These are phyloP conservation scores for Pseudogymnoascus sp. DNA, from an alignment of 2,329 filamentous ascomycete genomes.

Conservation along the genomic window DNA sequence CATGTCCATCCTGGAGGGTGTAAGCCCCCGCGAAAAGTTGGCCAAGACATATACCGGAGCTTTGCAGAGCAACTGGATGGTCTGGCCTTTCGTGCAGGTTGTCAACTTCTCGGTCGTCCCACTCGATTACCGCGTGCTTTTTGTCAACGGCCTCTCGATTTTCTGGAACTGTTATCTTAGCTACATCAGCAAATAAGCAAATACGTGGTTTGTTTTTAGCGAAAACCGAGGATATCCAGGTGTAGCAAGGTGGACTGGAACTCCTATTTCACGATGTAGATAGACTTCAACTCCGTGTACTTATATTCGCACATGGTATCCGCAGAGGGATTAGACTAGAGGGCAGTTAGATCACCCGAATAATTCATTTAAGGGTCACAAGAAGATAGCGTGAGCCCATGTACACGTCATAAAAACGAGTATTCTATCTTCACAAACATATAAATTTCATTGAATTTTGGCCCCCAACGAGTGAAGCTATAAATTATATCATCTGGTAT, in stretches of 20 bases:
- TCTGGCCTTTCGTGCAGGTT: conserved; percentile 61
- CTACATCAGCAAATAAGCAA: conserved; percentile 23
- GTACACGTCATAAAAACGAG: background rate
- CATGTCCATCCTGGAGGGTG: conserved; percentile 59
- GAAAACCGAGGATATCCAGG: background rate
- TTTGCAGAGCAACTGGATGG: conserved; percentile 59
- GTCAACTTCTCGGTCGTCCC: conserved; percentile 65
- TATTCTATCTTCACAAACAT: background rate
- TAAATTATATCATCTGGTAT: background rate
- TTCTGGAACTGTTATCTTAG: conserved; percentile 40
- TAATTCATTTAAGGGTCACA: background rate
- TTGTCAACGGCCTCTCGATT: conserved; percentile 61
- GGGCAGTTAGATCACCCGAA: background rate
- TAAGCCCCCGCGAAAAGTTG: conserved; percentile 51
- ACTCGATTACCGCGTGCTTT: conserved; percentile 57
- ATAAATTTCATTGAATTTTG: background rate
- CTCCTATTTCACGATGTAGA: background rate
- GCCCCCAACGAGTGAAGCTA: background rate
- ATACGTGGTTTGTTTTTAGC: background rate
- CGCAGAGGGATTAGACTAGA: background rate
- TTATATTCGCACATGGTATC: background rate
- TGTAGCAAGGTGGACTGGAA: background rate
- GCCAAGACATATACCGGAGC: conserved; percentile 49
- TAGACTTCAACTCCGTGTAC: background rate
- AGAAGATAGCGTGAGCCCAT: background rate